Evolutionary conservation across 1,139 yeast genomes (phyloP).

Genomic region (Kodamaea suecica): DNA sequence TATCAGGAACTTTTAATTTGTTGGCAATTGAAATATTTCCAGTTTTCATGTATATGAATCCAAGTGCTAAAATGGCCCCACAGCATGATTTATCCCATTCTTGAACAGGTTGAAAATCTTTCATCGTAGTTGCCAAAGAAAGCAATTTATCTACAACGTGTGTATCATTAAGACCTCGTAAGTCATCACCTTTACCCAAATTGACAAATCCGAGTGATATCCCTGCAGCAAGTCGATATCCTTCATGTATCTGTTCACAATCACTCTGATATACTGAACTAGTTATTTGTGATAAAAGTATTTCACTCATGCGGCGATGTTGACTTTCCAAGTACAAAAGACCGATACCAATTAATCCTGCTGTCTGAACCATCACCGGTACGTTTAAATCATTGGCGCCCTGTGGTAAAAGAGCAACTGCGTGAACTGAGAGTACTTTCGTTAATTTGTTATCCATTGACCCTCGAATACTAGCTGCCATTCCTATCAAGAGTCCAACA

Average conservation of each 20-base stretch:
- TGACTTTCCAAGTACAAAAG: conserved; percentile 73
- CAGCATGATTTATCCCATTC: conserved; percentile 72
- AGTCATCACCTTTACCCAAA: conserved; percentile 69
- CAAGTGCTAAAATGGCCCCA: conserved; percentile 78
- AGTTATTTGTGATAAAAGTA: conserved; percentile 64
- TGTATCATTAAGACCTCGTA: conserved; percentile 63
- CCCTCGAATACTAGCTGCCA: conserved; percentile 86
- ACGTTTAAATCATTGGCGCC: conserved; percentile 92
- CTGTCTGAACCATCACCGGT: conserved; percentile 79
- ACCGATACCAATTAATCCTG: conserved; percentile 90
- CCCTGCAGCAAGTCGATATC: conserved; percentile 87
- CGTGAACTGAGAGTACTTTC: conserved; percentile 89
- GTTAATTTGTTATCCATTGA: conserved; percentile 85
- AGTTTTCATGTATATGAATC: conserved; percentile 71
- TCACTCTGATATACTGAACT: conserved; percentile 59
- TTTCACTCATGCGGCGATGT: conserved; percentile 85
- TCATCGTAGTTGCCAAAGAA: conserved; percentile 56
- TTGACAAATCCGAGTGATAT: conserved; percentile 85
- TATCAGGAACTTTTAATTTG: conserved; percentile 61
- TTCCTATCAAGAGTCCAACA: conserved; percentile 82
- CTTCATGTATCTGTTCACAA: conserved; percentile 61
- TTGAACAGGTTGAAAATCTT: conserved; percentile 65
- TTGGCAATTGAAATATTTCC: conserved; percentile 58
- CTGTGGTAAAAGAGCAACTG: conserved; percentile 83
- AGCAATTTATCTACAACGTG: conserved; percentile 66